Evolutionary conservation across 148 eudicot species (phyloP), one percentile per base, ranked within the genome.

Genomic region (Rhododendron vialii): DNA sequence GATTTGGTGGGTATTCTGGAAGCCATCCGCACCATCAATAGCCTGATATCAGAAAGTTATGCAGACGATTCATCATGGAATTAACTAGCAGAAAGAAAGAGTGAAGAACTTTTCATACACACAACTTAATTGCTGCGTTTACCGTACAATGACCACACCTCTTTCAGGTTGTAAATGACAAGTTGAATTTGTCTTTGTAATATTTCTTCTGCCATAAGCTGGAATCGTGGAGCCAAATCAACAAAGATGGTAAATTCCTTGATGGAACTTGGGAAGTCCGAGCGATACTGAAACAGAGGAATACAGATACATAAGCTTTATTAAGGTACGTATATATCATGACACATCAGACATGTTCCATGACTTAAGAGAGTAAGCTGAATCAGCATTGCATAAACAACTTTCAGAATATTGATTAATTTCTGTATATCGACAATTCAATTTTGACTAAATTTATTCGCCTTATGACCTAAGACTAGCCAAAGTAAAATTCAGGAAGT

Each of bases 21-120:
- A 97, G 85, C 99, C 99, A 88, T 97, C 93, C 78, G 98, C 99
- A 38, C 95, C 98, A 91, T 97, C 99, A 81, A 95, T 86, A 81
- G 96, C 99, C 99, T 96, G 85, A 83, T 86, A 85, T 45, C 81
- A 81, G 57, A 59, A 73, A 43, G 86, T 77, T 84, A 53, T 22
- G 65, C 82, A 24, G 73, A 47, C 18, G 45, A 47, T 17, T 65
- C 4, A 86, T 77, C 63, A 71, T 20, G 5, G n/a, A 69, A 63
- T 28, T n/a, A 76, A 51, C 59, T 80, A 74, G 80, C 47, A 43
- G n/a, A 50, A 38, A 83, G 47, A 7, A 33, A 65, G 63, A 80
- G 30, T 47, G 26, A 41, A 13, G 2, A 35, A 47, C 8, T 6
- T 48, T 36, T 53, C 57, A 78, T 10, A 20, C 30, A 59, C 24